Evolutionary conservation across 2,329 filamentous ascomycete genomes (phyloP), one percentile per base, ranked within the genome.

Genomic region (Colletotrichum tofieldiae): DNA sequence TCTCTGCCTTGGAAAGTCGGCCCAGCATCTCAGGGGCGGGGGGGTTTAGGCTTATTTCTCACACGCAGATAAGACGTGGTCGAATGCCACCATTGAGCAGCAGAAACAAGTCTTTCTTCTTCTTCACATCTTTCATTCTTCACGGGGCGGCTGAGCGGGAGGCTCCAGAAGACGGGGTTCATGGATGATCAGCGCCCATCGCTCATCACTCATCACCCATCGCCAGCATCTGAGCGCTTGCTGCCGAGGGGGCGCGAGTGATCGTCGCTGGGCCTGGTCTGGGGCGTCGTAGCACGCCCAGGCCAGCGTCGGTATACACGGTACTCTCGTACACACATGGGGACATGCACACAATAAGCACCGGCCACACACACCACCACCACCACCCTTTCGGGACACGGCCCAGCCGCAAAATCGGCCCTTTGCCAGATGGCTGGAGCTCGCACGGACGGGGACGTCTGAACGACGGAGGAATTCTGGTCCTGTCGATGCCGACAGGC

Each of bases 361-460:
- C 14, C 14, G 39, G 45, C 20, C 20, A 47, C 20, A 47, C 26
- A 45, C 39, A n/a, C 41, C 47, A 52, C 23, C 60, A 41, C 23
- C 18, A 16, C 47, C n/a, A n/a, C n/a, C n/a, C n/a, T 20, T 32
- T 63, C 35, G 61, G 61, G 32, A 41, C 35, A 41, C 35, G 35
- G 35, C 39, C 54, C 23, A 66, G 41, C 41, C 8, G 23, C 8
- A 39, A 58, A 60, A 20, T 67, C 67, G 63, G 67, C 55, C 67
- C 63, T 67, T 67, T 51, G 52, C n/a, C 26, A 18, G 43, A 14
- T 5, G 23, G 47, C 43, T 18, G 9, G 16, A n/a, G 18, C 60
- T 39, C 69, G 65, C 65, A 72, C 69, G 45, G 69, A 68, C 69
- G 51, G 58, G 29, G 54, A 64, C 69, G 65, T 63, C 65, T 64